Conservation (phyloP, 1,284 basidiomycete species). For the Tilletia setariae region DNA sequence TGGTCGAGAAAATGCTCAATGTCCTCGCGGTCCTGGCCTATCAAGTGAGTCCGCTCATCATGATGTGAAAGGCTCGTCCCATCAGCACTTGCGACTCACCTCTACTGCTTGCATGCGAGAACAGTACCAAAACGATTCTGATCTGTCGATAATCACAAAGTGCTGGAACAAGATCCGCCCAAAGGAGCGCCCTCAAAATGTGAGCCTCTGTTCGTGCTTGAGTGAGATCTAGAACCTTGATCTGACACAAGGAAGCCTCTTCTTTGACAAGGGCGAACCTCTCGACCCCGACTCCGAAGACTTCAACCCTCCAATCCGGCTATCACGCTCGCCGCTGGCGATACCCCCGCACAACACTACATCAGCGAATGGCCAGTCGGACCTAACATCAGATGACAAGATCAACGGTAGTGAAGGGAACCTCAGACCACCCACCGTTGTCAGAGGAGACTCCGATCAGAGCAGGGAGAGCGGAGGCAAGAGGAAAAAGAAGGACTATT, state of each 20-base stretch:
- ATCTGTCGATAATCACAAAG: slow-evolving; percentile 37
- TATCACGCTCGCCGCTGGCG: background rate
- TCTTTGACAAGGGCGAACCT: slow-evolving; percentile 23
- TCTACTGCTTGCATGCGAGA: no score
- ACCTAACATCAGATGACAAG: no score
- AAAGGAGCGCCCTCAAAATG: slow-evolving; percentile 32
- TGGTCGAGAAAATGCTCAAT: slow-evolving; percentile 40
- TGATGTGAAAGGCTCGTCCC: background rate
- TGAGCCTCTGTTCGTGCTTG: background rate
- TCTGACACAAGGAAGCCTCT: background rate
- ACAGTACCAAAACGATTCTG: slow-evolving; percentile 34
- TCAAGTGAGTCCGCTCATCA: slow-evolving; percentile 9
- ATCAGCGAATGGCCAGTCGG: background rate
- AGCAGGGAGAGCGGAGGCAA: background rate
- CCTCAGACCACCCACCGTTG: background rate
- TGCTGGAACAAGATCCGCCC: slow-evolving; percentile 44
- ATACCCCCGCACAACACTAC: background rate
- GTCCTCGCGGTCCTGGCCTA: slow-evolving; percentile 42
- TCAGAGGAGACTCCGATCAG: background rate
- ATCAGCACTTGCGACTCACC: no score
- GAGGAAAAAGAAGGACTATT: slow-evolving; percentile 17
- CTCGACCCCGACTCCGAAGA: slow-evolving; percentile 21
- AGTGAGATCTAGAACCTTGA: background rate
- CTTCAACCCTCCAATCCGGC: slow-evolving; percentile 20
- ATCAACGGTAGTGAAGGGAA: background rate